These are phyloP conservation scores for Microcyclospora tardicrescens DNA, from an alignment of 2,329 filamentous ascomycete species.

Conservation along the genomic window DNA sequence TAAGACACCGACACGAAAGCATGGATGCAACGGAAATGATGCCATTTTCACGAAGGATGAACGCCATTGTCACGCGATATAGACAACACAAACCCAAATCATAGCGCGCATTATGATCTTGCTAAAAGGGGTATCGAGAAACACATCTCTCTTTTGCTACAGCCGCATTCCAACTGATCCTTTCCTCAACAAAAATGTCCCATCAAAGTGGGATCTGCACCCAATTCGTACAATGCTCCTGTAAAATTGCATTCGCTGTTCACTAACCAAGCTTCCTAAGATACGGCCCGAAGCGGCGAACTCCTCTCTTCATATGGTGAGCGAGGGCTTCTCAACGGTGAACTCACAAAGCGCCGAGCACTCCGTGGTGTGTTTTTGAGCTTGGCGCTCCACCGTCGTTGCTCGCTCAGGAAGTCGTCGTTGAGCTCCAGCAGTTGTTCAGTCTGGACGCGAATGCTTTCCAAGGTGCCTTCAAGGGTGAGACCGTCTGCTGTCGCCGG, in stretches of 20 bases:
- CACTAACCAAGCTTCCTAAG: slow-evolving; percentile 3
- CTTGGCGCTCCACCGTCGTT: slow-evolving; percentile 14
- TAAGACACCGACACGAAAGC: too few species aligned
- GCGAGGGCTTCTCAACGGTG: background rate
- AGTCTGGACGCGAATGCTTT: slow-evolving; percentile 20
- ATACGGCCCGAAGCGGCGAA: slow-evolving; percentile 6
- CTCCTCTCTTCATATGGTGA: slow-evolving; percentile 2
- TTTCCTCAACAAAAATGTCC: too few species aligned
- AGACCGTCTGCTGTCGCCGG: slow-evolving; percentile 1
- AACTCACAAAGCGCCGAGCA: too few species aligned
- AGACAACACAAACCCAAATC: too few species aligned
- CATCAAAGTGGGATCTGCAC: background rate
- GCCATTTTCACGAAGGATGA: too few species aligned
- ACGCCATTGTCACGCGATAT: too few species aligned
- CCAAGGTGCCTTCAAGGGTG: slow-evolving; percentile 22
- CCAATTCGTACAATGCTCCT: background rate
- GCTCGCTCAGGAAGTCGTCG: slow-evolving; percentile 21
- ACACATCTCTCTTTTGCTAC: too few species aligned
- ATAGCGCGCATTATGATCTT: too few species aligned
- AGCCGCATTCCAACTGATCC: too few species aligned
- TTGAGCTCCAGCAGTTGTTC: slow-evolving; percentile 23
- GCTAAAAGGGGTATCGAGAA: too few species aligned
- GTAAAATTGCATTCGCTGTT: background rate
- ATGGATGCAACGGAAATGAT: too few species aligned
- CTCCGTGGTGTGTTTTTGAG: slow-evolving; percentile 1